Percentiles rank a stretch among this genome's conserved stretches.
Evolutionary conservation across 2,329 filamentous ascomycete species (phyloP).

Genomic region (Teratosphaeria epicoccoides): DNA sequence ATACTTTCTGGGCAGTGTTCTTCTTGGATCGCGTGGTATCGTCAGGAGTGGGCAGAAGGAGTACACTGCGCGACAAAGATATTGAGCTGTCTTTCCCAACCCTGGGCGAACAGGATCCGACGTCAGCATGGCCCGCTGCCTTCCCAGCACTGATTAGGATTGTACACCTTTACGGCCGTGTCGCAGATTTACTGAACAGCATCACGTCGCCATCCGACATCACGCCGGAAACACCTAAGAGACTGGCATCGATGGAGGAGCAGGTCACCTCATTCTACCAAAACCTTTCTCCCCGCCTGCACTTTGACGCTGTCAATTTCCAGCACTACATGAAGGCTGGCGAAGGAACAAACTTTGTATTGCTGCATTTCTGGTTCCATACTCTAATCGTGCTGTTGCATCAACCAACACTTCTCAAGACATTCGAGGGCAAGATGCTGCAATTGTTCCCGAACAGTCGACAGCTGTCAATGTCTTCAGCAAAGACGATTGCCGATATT

Average conservation of each 20-base stretch:
- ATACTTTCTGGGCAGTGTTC: conserved; percentile 86
- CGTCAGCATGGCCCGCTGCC: conserved; percentile 61
- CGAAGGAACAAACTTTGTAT: conserved; percentile 76
- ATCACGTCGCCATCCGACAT: conserved; percentile 65
- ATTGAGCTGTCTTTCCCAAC: conserved; percentile 66
- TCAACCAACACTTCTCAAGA: conserved; percentile 70
- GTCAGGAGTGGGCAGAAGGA: conserved; percentile 72
- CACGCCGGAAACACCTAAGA: conserved; percentile 61
- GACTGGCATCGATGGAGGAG: conserved; percentile 66
- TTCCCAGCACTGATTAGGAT: conserved; percentile 74
- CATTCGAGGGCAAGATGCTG: conserved; percentile 58
- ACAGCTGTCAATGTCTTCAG: conserved; percentile 74
- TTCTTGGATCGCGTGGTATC: conserved; percentile 80
- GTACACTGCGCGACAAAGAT: conserved; percentile 73
- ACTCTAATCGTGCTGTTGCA: conserved; percentile 76
- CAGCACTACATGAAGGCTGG: conserved; percentile 70
- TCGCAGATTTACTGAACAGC: conserved; percentile 75
- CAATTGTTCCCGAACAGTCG: conserved; percentile 71
- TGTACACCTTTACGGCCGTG: conserved; percentile 73
- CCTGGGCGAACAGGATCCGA: conserved; percentile 40
- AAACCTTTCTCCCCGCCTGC: conserved; percentile 59
- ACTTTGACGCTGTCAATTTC: conserved; percentile 80
- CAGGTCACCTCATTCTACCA: conserved; percentile 68
- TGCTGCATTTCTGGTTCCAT: conserved; percentile 84
- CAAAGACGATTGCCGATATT: conserved; percentile 85